Percentiles rank a stretch among this genome's conserved stretches.
These are phyloP conservation scores for Grifola frondosa DNA, from an alignment of 1,284 basidiomycete genomes.

Conservation along the genomic window DNA sequence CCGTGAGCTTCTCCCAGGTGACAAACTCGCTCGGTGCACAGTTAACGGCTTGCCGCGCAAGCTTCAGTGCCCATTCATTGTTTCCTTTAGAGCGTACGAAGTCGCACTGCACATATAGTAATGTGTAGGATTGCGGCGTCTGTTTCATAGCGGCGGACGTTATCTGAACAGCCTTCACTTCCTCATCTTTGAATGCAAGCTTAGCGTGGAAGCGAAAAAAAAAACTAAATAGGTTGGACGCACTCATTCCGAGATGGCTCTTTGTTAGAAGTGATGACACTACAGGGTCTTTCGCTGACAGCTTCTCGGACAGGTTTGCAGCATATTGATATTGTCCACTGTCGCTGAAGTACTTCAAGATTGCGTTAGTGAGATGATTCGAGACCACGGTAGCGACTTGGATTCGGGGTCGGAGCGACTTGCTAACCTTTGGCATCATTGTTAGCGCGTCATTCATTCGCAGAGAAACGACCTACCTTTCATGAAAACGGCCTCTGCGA, in stretches of 20 bases:
- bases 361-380: constrained; percentile 91
- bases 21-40: constrained; percentile 97
- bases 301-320: constrained; percentile 92
- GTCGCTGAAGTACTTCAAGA: constrained; percentile 96
- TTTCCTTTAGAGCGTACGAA: constrained; percentile 85
- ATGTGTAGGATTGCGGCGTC: constrained; percentile 88
- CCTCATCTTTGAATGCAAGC: no score
- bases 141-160: constrained; percentile 82
- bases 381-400: constrained; percentile 95
- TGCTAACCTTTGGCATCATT: constrained; percentile 76
- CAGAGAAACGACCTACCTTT: constrained; percentile 57
- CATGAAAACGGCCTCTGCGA: constrained; percentile 85
- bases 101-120: constrained; percentile 92
- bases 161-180: constrained; percentile 95
- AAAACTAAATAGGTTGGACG: constrained; percentile 31
- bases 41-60: constrained; percentile 93
- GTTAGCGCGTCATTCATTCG: background rate
- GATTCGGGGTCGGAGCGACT: constrained; percentile 95
- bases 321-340: constrained; percentile 84
- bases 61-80: constrained; percentile 84
- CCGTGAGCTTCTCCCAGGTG: constrained; percentile 96
- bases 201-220: constrained; percentile 1
- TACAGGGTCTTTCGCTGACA: constrained; percentile 83
- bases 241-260: constrained; percentile 96
- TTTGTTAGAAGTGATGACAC: constrained; percentile 84